Evolutionary conservation across 176 grass and related monocot species (phyloP), one percentile per base, ranked within the genome.

Genomic region (Tillandsia fasciculata): DNA sequence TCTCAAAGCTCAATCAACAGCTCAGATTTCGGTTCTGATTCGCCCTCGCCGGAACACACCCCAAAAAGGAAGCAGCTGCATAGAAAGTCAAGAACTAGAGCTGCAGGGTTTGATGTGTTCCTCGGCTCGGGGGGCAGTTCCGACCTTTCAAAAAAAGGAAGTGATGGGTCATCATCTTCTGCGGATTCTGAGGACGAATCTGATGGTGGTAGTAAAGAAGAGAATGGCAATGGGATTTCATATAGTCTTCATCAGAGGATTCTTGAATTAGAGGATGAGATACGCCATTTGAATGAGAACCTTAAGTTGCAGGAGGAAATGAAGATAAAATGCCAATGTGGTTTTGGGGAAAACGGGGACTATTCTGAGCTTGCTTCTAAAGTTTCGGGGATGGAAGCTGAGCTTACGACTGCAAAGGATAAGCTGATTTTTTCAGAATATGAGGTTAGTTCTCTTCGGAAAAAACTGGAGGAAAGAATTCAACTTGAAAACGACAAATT

Each of bases 261-360:
- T 72, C 61, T 49, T 51, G 86, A 92, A 69, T 72, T 97, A n/a
- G 81, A 97, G 73, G 76, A 92, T 64, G 81, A 97, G 61, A 87
- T 97, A 42, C 80, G 75, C 14, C 79, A 92, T 70, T 65, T 68
- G 67, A 85, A 51, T 50, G 79, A 92, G 67, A 77, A 85, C 50
- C 64, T 92, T 47, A 66, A 66, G 64, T 47, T 77, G 26, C 83
- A 91, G n/a, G 86, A 92, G 56, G 84, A 83, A 78, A 80, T 90
- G 66, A 87, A 48, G 24, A 64, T 12, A 52, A 72, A 29, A 3
- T 81, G 72, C 80, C 70, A 85, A 29, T 76, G 65, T 9, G 68
- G 80, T 75, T 63, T 54, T 52, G 63, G 63, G 11, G 20, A 29
- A 9, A 28, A 53, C 71, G 61, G 13, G 29, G 82, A 54, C 70